A percentile compares a stretch with the other conserved stretches of the same genome.
Conservation (phyloP, 208 protist species). For the Trypanosomatidae sp. region DNA sequence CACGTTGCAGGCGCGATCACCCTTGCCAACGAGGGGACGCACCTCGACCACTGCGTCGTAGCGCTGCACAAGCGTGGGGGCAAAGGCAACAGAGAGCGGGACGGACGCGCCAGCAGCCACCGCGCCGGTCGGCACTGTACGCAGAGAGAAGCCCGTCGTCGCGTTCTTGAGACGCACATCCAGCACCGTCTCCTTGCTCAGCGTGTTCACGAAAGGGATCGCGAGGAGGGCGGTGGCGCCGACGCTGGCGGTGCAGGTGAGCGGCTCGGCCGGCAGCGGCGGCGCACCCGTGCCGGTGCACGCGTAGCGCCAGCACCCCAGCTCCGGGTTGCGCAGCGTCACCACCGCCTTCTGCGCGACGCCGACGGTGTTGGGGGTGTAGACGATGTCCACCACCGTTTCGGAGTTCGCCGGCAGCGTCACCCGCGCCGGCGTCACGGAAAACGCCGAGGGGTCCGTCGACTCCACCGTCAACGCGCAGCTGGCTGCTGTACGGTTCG, state of each 20-base stretch:
- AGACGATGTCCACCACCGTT: conserved; percentile 61
- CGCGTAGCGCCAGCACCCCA: conserved; percentile 84
- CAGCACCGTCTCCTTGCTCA: conserved; percentile 46
- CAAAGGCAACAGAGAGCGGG: conserved; percentile 62
- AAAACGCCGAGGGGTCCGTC: conserved; percentile 68
- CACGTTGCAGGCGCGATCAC: conserved; percentile 35
- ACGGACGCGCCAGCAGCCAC: conserved; percentile 44
- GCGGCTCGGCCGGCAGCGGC: conserved; percentile 48
- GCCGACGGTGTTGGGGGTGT: conserved; percentile 74
- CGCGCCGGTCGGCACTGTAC: conserved; percentile 9
- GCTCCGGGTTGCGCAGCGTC: conserved; percentile 53
- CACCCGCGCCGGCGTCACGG: conserved; percentile 49
- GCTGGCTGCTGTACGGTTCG: conserved; percentile 68
- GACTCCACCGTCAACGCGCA: conserved; percentile 56
- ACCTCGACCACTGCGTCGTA: conserved; percentile 62
- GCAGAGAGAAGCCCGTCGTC: conserved; percentile 37
- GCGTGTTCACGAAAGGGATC: conserved; percentile 77
- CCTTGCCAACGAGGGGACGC: conserved; percentile 26
- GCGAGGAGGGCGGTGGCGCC: conserved; percentile 33
- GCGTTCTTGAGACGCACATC: conserved; percentile 30
- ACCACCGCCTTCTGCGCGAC: conserved; percentile 56
- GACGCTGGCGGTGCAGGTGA: conserved; percentile 52
- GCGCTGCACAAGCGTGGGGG: conserved; percentile 57
- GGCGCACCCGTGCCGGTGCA: conserved; percentile 61
- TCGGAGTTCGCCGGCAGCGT: conserved; percentile 54